These are phyloP conservation scores for Niebla homalea DNA, from an alignment of 495 filamentous ascomycete species.

Conservation along the genomic window DNA sequence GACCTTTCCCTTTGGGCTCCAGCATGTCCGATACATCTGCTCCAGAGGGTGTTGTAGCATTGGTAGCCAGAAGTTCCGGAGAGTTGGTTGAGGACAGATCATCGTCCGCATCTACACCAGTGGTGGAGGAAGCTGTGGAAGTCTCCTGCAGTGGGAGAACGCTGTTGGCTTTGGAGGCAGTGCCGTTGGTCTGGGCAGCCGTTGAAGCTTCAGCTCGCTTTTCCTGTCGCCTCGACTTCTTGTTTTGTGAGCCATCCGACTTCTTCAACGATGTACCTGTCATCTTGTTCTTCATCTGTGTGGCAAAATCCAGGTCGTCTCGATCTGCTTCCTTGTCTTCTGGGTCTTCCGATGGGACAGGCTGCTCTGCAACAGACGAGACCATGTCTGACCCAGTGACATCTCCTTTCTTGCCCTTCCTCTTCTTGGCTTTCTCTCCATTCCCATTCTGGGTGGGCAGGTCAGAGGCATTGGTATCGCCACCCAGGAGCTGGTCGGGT, in stretches of 20 bases:
- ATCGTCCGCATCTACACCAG: constrained; percentile 70
- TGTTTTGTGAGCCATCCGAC: constrained; percentile 27
- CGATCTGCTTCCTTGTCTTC: constrained; percentile 25
- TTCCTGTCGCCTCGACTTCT: constrained; percentile 41
- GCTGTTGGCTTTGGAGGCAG: constrained; percentile 21
- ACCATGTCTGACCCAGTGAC: no score
- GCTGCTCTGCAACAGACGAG: no score
- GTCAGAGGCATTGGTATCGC: constrained; percentile 7
- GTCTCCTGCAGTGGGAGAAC: constrained; percentile 30
- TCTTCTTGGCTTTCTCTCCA: constrained; percentile 9
- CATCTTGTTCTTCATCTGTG: constrained; percentile 52
- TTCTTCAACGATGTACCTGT: constrained; percentile 43
- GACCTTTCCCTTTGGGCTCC: constrained; percentile 51
- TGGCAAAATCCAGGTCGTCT: constrained; percentile 58
- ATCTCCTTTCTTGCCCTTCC: constrained; percentile 7
- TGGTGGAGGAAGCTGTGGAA: constrained; percentile 52
- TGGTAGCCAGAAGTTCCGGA: constrained; percentile 40
- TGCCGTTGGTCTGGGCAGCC: constrained; percentile 6
- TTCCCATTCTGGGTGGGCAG: constrained; percentile 2
- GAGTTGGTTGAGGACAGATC: constrained; percentile 56
- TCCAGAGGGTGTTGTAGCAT: constrained; percentile 25
- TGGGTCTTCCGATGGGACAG: neutral
- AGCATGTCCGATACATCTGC: constrained; percentile 79
- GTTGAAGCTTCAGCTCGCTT: constrained; percentile 10
- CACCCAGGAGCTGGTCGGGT: constrained; percentile 6